phyloP scores from a whole-genome alignment of 306 rosid genomes.

The Ceratonia siliqua region DNA sequence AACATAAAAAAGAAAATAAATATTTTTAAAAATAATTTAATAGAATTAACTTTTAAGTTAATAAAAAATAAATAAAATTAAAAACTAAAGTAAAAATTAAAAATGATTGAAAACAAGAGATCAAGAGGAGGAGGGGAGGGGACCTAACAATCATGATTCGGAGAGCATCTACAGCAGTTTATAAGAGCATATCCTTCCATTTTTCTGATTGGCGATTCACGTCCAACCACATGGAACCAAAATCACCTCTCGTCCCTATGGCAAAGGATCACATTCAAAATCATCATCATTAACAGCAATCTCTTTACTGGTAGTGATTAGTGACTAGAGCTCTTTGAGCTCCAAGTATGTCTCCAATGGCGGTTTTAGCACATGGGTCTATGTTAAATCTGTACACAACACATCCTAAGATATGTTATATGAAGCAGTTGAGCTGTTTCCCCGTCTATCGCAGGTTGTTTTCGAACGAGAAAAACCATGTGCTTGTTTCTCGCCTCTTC shows the following conservation, averaged over 20 bases:
- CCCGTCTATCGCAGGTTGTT: conserved; percentile 23
- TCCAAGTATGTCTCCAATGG: conserved; percentile 34
- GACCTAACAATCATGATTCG: too few species aligned
- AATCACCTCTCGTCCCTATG: conserved; percentile 22
- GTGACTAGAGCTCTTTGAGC: conserved; percentile 10
- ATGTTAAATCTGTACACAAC: conserved; percentile 14
- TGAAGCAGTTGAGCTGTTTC: conserved; percentile 29
- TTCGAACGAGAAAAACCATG: neutral
- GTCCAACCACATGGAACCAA: conserved; percentile 41
- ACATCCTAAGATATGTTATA: conserved; percentile 17
- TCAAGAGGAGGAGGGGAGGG: too few species aligned
- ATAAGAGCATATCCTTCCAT: conserved; percentile 8
- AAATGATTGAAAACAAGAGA: too few species aligned
- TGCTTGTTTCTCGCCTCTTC: conserved; percentile 25
- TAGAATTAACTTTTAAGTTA: too few species aligned
- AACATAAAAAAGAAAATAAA: too few species aligned
- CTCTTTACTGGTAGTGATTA: neutral
- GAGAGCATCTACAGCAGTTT: neutral
- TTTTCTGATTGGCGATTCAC: conserved; percentile 1
- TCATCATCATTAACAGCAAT: neutral
- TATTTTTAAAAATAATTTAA: too few species aligned
- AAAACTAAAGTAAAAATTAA: too few species aligned
- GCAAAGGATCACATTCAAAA: neutral
- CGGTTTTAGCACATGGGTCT: conserved; percentile 34
- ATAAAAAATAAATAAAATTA: too few species aligned